Evolutionary conservation across 2,329 filamentous ascomycete species (phyloP).

Genomic region (Xylariaceae sp.): DNA sequence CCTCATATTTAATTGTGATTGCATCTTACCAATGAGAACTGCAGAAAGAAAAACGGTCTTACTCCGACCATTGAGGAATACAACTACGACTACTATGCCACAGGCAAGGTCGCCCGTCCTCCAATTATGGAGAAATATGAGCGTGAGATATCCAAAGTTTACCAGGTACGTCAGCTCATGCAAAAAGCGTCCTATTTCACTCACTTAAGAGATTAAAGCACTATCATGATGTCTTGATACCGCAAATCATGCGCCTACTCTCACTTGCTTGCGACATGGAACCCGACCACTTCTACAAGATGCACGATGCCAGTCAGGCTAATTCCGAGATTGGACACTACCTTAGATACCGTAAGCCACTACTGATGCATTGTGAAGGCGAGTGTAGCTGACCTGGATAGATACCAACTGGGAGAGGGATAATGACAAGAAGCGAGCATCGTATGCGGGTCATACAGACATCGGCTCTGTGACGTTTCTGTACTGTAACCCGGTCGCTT

Average conservation of each 20-base stretch:
- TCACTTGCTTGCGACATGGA: conserved; percentile 1
- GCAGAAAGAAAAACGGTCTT: not conserved
- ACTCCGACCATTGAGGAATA: conserved; percentile 2
- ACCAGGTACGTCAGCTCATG: not conserved
- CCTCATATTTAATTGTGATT: not conserved
- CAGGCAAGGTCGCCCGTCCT: not conserved
- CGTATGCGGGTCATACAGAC: conserved; percentile 2
- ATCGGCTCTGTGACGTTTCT: conserved; percentile 3
- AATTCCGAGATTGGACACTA: conserved; percentile 2
- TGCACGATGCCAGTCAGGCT: not conserved
- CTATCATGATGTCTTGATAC: conserved; percentile 2
- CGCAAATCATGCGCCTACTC: conserved; percentile 1
- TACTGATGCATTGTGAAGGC: too few relatives aligned
- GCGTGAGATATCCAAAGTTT: not conserved
- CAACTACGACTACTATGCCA: conserved; percentile 3
- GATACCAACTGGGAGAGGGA: conserved; percentile 1
- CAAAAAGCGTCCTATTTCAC: not conserved
- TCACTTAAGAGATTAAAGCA: not conserved
- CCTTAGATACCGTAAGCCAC: not conserved
- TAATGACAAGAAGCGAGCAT: conserved; percentile 3
- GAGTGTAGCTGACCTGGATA: not conserved
- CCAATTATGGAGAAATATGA: conserved; percentile 3
- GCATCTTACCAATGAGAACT: not conserved
- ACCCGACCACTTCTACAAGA: conserved; percentile 3
- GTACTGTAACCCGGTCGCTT: conserved; percentile 1